phyloP scores from a whole-genome alignment of 2,329 filamentous ascomycete genomes.

The Xylariomycetidae sp. region DNA sequence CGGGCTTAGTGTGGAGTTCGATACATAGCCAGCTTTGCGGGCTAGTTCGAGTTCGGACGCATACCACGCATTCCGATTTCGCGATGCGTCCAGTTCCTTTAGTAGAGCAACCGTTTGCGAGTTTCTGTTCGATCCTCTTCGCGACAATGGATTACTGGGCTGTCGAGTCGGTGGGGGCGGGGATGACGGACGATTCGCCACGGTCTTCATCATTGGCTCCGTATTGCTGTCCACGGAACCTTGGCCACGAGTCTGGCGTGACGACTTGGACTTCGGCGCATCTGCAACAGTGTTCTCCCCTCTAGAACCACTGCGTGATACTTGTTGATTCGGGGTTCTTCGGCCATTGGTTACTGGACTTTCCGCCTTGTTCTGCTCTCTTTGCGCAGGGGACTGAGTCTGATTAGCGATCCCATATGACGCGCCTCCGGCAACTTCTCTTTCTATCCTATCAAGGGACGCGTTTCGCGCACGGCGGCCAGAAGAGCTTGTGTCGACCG shows the following conservation, averaged over 20 bases:
- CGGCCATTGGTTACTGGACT: conserved; percentile 54
- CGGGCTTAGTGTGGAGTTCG: conserved; percentile 65
- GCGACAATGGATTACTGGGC: conserved; percentile 51
- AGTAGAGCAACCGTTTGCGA: conserved; percentile 69
- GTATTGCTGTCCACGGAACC: conserved; percentile 65
- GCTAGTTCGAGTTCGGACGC: conserved; percentile 91
- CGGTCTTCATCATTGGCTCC: conserved; percentile 48
- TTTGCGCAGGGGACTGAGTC: conserved; percentile 37
- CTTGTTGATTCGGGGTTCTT: conserved; percentile 56
- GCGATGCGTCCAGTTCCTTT: conserved; percentile 80
- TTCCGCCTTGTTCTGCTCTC: too few relatives aligned
- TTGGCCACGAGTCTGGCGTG: conserved; percentile 54
- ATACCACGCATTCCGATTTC: conserved; percentile 93
- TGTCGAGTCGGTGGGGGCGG: conserved; percentile 56
- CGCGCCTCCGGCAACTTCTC: conserved; percentile 26
- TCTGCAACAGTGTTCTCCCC: conserved; percentile 30
- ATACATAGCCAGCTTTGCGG: conserved; percentile 80
- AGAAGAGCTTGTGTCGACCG: conserved; percentile 33
- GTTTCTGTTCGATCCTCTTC: conserved; percentile 57
- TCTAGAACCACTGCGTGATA: conserved; percentile 30
- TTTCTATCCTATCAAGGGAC: conserved; percentile 43
- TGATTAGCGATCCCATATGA: conserved; percentile 33
- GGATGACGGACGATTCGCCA: conserved; percentile 44
- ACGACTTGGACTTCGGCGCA: conserved; percentile 38
- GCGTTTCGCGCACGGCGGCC: conserved; percentile 41